phyloP scores from a whole-genome alignment of 306 rosid species.

The Chamaecrista fasciculata region DNA sequence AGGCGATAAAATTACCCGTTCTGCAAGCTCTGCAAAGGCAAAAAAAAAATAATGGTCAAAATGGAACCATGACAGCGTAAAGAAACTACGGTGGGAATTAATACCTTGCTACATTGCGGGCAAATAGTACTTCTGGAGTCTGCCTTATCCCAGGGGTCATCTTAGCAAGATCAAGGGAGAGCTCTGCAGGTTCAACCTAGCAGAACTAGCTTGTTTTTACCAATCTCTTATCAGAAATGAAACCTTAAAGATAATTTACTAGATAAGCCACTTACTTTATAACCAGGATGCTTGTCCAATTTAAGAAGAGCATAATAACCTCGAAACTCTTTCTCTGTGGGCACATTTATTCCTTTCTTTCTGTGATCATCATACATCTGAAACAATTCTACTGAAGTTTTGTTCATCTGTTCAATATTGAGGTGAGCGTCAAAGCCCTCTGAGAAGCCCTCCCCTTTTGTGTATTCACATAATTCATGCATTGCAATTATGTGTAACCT shows the following conservation, averaged over 20 bases:
- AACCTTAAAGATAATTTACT: constrained; percentile 32
- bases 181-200: constrained; percentile 99
- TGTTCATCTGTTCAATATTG: constrained; percentile 99
- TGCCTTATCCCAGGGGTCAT: constrained; percentile 96
- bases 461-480: constrained; percentile 95
- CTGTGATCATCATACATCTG: constrained; percentile 97
- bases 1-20: constrained; percentile 79
- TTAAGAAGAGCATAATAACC: constrained; percentile 99
- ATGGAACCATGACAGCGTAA: constrained; percentile 10
- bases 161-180: constrained; percentile 97
- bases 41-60: constrained; percentile 35
- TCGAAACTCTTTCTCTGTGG: constrained; percentile 85
- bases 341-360: constrained; percentile 75
- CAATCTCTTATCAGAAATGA: constrained; percentile 30
- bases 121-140: constrained; percentile 86
- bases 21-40: constrained; percentile 85
- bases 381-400: constrained; percentile 93
- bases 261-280: constrained; percentile 61
- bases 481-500: constrained; percentile 89
- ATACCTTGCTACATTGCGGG: constrained; percentile 93
- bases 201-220: constrained; percentile 40
- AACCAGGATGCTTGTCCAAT: constrained; percentile 99
- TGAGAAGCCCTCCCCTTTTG: constrained; percentile 95
- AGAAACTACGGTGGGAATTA: constrained; percentile 20
- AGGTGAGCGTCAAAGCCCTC: constrained; percentile 99